Base-by-base conservation (phyloP, 352 stramenopile species). In the Globisporangium ultimum region DNA sequence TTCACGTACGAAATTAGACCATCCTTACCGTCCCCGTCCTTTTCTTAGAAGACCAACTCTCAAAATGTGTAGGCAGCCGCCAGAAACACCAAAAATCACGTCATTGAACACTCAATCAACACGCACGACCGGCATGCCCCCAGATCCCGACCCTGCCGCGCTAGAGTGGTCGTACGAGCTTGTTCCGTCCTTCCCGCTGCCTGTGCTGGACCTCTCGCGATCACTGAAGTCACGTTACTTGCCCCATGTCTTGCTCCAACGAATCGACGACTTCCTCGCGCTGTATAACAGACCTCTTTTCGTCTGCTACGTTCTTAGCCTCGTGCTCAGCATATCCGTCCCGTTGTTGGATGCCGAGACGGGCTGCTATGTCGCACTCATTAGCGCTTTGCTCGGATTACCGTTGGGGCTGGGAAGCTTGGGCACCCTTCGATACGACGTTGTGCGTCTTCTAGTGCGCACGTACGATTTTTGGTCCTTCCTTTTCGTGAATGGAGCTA, bases 381-480 rank as follows among this genome's bases (percentile, higher is more conserved):
- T 76, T 2, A 60, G 57, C 0, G 56, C 57, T 21, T 10, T 73
- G 0, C 32, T 78, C 0, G 64, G 67, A 34, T 36, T 78, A 2
- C 67, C 67, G 1, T 22, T 76, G n/a, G 60, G 57, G 6, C 48
- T 76, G 3, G 70, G 60, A 3, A 76, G 67, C 49, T 18, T 78
- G 7, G 56, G 51, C 1, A 71, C 59, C 1, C 28, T 82, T 28
- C 55, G 72, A 22, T 82, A 68, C 52, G 70, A 77, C 22, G 64
- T 82, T 10, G 68, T 77, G 10, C 55, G 64, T 22, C 13, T 75
- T 2, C 48, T 79, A 14, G 38, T 58, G 9, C 54, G 58, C 22
- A 78, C 67, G 1, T 81, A 78, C 47, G 70, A 81, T 24, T 74
- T 79, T 43, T 78, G 64, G 70, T 79, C 75, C 52, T 78, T 76